Conservation (phyloP, 2,329 filamentous ascomycete genomes). For the Neofusicoccum parvum region DNA sequence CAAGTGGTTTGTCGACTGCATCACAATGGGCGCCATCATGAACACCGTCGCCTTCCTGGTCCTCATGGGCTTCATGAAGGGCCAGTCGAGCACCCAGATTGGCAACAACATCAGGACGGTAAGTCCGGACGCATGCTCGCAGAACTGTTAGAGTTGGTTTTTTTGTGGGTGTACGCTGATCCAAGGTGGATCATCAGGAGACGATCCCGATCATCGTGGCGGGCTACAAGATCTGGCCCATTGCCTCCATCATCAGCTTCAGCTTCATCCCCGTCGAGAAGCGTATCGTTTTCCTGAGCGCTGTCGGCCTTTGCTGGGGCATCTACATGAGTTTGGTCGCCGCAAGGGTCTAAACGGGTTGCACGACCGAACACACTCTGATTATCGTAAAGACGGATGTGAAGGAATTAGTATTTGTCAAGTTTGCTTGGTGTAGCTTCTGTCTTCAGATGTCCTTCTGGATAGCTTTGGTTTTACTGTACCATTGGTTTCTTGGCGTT, state of each 20-base stretch:
- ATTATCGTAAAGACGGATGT: background rate
- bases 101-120: conserved; percentile 38
- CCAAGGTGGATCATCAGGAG: conserved; percentile 35
- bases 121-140: conserved; percentile 28
- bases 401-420: background rate
- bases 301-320: conserved; percentile 74
- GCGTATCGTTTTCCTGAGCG: conserved; percentile 70
- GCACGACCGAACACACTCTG: background rate
- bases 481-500: background rate
- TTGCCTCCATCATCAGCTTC: conserved; percentile 71
- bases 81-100: conserved; percentile 36
- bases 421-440: too few species aligned
- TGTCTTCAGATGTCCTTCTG: background rate
- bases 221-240: conserved; percentile 73
- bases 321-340: conserved; percentile 71
- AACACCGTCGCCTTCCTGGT: conserved; percentile 68
- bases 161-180: conserved; percentile 30
- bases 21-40: conserved; percentile 62
- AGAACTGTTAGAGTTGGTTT: background rate
- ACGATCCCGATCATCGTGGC: conserved; percentile 51
- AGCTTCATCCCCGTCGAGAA: conserved; percentile 69
- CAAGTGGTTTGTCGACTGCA: conserved; percentile 70
- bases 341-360: conserved; percentile 13
- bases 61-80: conserved; percentile 57
- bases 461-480: background rate